These are phyloP conservation scores for Plasmodium berghei DNA, from an alignment of 169 alveolate genomes.

Conservation along the genomic window DNA sequence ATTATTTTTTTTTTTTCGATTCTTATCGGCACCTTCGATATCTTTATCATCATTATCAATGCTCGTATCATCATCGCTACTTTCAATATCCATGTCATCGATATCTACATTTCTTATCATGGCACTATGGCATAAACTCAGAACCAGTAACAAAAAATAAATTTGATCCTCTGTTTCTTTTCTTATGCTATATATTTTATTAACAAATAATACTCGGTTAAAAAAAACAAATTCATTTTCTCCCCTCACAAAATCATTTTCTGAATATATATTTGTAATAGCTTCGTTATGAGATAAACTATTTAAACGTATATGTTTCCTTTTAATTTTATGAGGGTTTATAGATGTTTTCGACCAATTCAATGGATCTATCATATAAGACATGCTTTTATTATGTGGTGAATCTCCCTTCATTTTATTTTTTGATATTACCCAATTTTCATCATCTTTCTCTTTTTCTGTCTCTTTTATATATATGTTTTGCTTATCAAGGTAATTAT, in stretches of 20 bases:
- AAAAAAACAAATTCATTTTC: conserved; percentile 73
- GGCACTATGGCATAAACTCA: conserved; percentile 73
- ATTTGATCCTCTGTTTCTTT: conserved; percentile 50
- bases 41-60: conserved; percentile 6
- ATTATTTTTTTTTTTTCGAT: conserved; percentile 9
- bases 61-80: conserved; percentile 1
- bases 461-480: background rate
- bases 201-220: conserved; percentile 53
- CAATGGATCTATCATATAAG: conserved; percentile 6
- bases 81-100: conserved; percentile 43
- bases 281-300: conserved; percentile 23
- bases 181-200: conserved; percentile 54
- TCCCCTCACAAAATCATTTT: conserved; percentile 50
- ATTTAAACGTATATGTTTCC: conserved; percentile 21
- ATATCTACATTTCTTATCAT: conserved; percentile 70
- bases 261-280: conserved; percentile 31
- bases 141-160: conserved; percentile 34
- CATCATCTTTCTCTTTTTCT: background rate
- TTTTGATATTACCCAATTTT: background rate
- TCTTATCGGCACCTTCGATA: conserved; percentile 38
- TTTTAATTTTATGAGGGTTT: conserved; percentile 23
- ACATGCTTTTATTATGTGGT: background rate
- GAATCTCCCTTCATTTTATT: background rate
- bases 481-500: background rate
- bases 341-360: conserved; percentile 59